Conservation (phyloP, 1,139 yeast genomes). For the Nakaseomyces bracarensis region DNA sequence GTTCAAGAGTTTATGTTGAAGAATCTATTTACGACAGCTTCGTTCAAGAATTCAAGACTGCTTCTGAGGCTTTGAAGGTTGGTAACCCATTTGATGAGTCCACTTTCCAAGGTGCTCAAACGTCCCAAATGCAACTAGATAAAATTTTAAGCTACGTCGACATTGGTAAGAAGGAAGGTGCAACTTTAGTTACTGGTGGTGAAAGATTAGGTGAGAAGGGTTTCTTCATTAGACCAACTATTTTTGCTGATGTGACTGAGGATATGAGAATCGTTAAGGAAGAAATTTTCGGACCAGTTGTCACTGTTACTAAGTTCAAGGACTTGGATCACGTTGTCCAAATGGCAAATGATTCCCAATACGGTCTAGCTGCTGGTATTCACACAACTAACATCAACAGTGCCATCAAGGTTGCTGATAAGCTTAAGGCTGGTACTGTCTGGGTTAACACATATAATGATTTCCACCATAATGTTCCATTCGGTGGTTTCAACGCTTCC, state of each 20-base stretch:
- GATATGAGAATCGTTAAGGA: slow-evolving; percentile 58
- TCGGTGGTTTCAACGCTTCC: slow-evolving; percentile 55
- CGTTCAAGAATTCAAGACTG: slow-evolving; percentile 39
- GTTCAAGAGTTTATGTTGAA: slow-evolving; percentile 54
- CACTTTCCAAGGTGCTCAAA: slow-evolving; percentile 57
- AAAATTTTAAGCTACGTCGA: slow-evolving; percentile 51
- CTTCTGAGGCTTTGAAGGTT: slow-evolving; percentile 41
- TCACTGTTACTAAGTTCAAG: slow-evolving; percentile 47
- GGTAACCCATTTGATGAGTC: slow-evolving; percentile 55
- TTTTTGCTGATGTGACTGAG: slow-evolving; percentile 55
- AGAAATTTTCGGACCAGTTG: slow-evolving; percentile 62
- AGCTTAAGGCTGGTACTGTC: slow-evolving; percentile 51
- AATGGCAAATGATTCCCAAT: slow-evolving; percentile 48
- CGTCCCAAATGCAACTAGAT: slow-evolving; percentile 45
- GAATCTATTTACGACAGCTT: slow-evolving; percentile 48
- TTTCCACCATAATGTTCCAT: slow-evolving; percentile 43
- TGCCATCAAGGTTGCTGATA: slow-evolving; percentile 42
- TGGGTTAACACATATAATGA: slow-evolving; percentile 50
- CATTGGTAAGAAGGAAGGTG: slow-evolving; percentile 53
- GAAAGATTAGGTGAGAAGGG: slow-evolving; percentile 49
- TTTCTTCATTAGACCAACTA: slow-evolving; percentile 59
- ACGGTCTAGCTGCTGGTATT: slow-evolving; percentile 58
- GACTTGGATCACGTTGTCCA: slow-evolving; percentile 46
- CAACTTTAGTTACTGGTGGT: slow-evolving; percentile 52
- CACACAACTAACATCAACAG: slow-evolving; percentile 44